Evolutionary conservation across 2,329 filamentous ascomycete species (phyloP).

Genomic region (Neonectria magnoliae): DNA sequence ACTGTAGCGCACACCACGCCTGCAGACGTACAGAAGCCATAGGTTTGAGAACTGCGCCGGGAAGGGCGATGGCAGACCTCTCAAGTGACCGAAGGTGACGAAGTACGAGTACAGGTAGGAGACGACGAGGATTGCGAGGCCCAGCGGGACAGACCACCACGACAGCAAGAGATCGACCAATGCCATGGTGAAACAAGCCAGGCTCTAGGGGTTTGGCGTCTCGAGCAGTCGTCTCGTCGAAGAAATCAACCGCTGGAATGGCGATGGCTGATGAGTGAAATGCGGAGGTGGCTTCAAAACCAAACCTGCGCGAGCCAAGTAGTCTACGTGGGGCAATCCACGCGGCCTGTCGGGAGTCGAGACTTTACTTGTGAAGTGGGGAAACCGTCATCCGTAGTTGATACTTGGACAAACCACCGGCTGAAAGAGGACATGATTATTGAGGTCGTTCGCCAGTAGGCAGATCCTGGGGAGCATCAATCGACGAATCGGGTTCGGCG

Average conservation of each 20-base stretch:
- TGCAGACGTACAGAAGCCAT: conserved; percentile 77
- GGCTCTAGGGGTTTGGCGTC: neutral
- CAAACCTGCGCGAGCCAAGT: neutral
- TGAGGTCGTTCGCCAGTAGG: neutral
- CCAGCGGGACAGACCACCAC: conserved; percentile 57
- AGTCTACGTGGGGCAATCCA: conserved; percentile 13
- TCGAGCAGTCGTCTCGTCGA: neutral
- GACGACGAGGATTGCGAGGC: conserved; percentile 59
- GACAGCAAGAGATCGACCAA: conserved; percentile 48
- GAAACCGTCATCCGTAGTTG: neutral
- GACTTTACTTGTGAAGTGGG: neutral
- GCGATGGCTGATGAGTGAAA: neutral
- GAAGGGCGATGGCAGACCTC: conserved; percentile 70
- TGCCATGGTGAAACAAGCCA: conserved; percentile 38
- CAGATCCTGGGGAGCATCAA: neutral
- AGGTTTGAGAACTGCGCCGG: conserved; percentile 76
- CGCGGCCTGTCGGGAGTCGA: conserved; percentile 9
- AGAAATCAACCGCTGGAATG: neutral
- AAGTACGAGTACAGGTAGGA: conserved; percentile 71
- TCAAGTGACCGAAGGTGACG: conserved; percentile 60
- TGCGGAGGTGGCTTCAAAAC: conserved; percentile 10
- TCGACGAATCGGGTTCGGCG: conserved; percentile 15
- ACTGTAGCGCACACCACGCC: conserved; percentile 72
- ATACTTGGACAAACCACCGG: neutral
- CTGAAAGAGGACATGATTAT: neutral